Evolutionary conservation across 202 grass and related monocot species (phyloP), one percentile per base, ranked within the genome.

Genomic region (Panicum hallii): DNA sequence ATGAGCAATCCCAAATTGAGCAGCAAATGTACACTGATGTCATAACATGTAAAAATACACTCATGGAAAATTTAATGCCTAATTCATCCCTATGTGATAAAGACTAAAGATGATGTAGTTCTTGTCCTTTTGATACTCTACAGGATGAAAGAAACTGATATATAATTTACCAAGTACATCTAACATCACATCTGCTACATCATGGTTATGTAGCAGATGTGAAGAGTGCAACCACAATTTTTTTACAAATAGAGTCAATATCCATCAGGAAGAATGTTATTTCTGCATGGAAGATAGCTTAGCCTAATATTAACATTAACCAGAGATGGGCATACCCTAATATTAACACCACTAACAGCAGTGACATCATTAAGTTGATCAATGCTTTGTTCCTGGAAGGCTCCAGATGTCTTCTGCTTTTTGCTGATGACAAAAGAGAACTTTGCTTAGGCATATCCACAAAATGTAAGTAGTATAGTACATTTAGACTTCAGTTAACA

Each of bases 321-420:
- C 16, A 81, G 47, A 30, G 44, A 84, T 65, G 87, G 67, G 4
- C 40, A 9, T 96, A 99, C 96, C 90, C 90, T 99, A 70, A 99
- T 82, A 85, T 99, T 96, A 85, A 96, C 96, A 67, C 96, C 96
- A 78, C 96, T 99, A 83, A 95, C 96, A 84, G 89, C 96, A 15
- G 93, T 99, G 40, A 99, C 96, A 90, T 99, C 96, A 86, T 99
- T 99, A 84, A 99, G 88, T 83, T 99, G 93, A 63, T 99, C 96
- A 4, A 99, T 96, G 84, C 96, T 99, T 90, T 99, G 96, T 82
- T 94, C 96, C 77, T 91, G 89, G 70, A 88, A 83, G 83, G 83
- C 82, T 68, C 89, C 90, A 46, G 87, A 86, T 60, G 89, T 87
- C 89, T 93, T 95, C 83, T 92, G 96, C 83, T 81, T 99, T 92